Base-by-base conservation (phyloP, 2,329 filamentous ascomycete species). In the Ascochyta lentis region DNA sequence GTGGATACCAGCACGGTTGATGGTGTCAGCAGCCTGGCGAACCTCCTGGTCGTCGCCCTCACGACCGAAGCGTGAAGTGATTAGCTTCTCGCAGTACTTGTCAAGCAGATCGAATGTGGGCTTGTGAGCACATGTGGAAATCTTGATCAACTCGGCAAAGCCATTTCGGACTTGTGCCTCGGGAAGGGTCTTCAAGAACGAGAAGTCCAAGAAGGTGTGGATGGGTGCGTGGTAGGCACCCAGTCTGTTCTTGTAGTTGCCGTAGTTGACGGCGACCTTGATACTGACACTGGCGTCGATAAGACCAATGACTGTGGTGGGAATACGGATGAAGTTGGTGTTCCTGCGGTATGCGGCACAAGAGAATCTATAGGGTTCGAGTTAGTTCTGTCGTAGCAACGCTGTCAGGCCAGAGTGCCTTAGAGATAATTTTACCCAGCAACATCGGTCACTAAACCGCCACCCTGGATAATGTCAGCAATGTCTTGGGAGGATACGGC, bases 191-290 rank as follows among this genome's bases (percentile, higher is more conserved):
- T 85, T 84, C n/a, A 90, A 78, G 75, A 91, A 91, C 15, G 81
- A 84, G 71, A 90, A 91, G 72, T 91, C 88, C 41, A 91, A 82
- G 78, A 91, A 90, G 0, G 88, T 91, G 69, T 89, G 86, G 43
- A 85, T 81, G 0, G 89, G 88, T 0, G 88, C 88, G 67, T 91
- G 88, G 70, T 91, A 91, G 4, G 88, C 88, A 26, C 88, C 88
- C 0, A 91, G 82, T 12, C 87, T 81, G 76, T 91, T 91, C 81
- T 91, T 91, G 80, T 90, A 89, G 72, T 87, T 85, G 70, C 86
- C 87, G 66, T 90, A 90, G 78, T 91, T 91, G 66, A 91, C 88
- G 12, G 86, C 89, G n/a, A 91, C 88, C 71, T 91, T 90, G 79
- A 91, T 91, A 33, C 85, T 89, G 46, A 91, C 89, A 16, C 86